Evolutionary conservation across 305 asterid species (phyloP), one percentile per base, ranked within the genome.

Genomic region (Fraxinus xanthoxyloides): DNA sequence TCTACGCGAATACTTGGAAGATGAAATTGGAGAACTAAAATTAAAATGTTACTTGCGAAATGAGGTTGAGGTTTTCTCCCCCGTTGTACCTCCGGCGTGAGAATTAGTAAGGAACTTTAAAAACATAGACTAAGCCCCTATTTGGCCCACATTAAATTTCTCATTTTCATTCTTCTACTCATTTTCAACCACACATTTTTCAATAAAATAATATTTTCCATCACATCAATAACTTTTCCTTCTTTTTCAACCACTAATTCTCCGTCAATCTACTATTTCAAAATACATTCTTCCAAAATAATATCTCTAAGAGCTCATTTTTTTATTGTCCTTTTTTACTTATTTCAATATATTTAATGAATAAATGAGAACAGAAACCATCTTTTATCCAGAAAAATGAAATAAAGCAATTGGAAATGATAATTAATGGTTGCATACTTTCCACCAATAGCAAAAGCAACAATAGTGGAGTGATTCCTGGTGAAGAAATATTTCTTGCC

Each of bases 391-490:
- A 54, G 23, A 76, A 81, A 23, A 10, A 38, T 43, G 26, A 17
- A 70, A 73, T 5, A 48, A 67, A 0, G 32, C 31, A 72, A 30
- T 7, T 40, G 51, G 73, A 56, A 69, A 31, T 4, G 65, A 61
- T 61, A 61, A 61, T 23, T 23, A 61, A 61, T 23, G 70, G 69
- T 28, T 48, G 40, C 97, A 46, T 91, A 96, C 99, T 90, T 94
- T 89, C 92, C 84, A 77, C 99, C 98, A 80, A 96, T 82, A 74
- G 98, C 99, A 88, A 96, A 96, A 81, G 98, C 98, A 87, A 94
- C 94, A 84, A 96, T 90, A 2, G 98, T 96, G 5, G 98, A 94
- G 89, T 96, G 81, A 80, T 94, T 96, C 87, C 98, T 90, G 80
- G 99, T 93, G 92, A 94, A 94, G 90, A 89, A 96, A 86, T 93